A percentile compares a stretch with the other conserved stretches of the same genome.
phyloP scores from a whole-genome alignment of 2,329 filamentous ascomycete species.

The Aspergillus fischeri region DNA sequence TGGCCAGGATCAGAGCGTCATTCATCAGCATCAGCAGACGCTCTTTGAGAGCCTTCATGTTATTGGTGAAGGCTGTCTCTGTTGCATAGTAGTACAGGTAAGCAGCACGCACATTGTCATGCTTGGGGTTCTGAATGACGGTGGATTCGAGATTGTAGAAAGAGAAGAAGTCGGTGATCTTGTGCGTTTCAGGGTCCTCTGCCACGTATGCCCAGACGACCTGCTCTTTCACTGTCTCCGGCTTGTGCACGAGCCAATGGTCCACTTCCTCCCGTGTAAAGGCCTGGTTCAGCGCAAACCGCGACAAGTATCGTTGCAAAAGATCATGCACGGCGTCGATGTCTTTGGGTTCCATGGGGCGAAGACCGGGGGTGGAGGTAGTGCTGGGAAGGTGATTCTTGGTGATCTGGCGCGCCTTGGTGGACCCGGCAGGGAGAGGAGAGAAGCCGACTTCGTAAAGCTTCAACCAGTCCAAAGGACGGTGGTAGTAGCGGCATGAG shows the following conservation, averaged over 20 bases:
- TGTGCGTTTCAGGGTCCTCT: constrained; percentile 65
- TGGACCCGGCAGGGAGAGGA: constrained; percentile 76
- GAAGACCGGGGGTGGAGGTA: constrained; percentile 69
- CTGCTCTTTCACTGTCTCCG: constrained; percentile 62
- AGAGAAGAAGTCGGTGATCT: constrained; percentile 94
- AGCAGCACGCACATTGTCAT: constrained; percentile 77
- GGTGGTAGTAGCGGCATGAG: constrained; percentile 93
- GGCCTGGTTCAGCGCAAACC: constrained; percentile 79
- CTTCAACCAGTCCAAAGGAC: constrained; percentile 92
- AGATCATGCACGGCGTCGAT: constrained; percentile 70
- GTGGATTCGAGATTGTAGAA: constrained; percentile 95
- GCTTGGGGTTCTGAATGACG: constrained; percentile 75
- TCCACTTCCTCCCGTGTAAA: constrained; percentile 76
- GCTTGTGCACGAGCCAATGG: constrained; percentile 80
- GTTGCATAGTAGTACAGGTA: constrained; percentile 98
- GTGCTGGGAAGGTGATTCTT: constrained; percentile 77
- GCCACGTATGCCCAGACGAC: constrained; percentile 94
- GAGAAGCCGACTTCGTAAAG: constrained; percentile 93
- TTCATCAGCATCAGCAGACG: constrained; percentile 76
- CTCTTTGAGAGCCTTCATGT: constrained; percentile 62
- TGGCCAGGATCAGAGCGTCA: constrained; percentile 84
- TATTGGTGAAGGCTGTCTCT: constrained; percentile 63
- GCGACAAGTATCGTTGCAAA: constrained; percentile 69
- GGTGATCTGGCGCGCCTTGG: constrained; percentile 76
- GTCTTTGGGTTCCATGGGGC: constrained; percentile 76